Base-by-base conservation (phyloP, 176 grass and related monocot species). In the Elymus sibiricus region DNA sequence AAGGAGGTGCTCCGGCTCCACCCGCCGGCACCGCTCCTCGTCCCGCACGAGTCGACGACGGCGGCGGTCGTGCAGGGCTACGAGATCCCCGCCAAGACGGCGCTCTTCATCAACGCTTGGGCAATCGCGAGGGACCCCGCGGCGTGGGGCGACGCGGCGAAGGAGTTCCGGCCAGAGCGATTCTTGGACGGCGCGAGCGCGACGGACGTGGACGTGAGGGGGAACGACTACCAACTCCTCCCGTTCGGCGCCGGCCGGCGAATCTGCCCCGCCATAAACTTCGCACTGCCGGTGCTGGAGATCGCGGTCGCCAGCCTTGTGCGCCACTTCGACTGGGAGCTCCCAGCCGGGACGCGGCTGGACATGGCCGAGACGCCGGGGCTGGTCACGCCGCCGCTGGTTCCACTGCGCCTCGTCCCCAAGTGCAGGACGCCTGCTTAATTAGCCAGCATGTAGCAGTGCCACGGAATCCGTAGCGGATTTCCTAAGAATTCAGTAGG, bases 1-100 rank as follows among this genome's bases (percentile, higher is more conserved):
- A 96, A 93, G 24, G 94, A 96, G 74, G 73, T 53, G 29, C 84
- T 96, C 31, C 89, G 94, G 14, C 55, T 93, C 11, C 94, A 93
- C 77, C 53, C 85, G 22, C 75, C 91, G 7, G 94, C 74, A 16
- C 94, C 91, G 15, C 78, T 93, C 11, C 83, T 93, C 9, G 1
- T 96, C 17, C 91, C 94, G 19, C 89, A 82, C 21, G 35, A 81
- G 35, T 91, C 94, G 5, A 90, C 79, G 1, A 10, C 68, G 61
- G 28, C 80, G 5, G 56, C 86, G 5, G 16, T 34, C 3, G 72
- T 93, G 38, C 87, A 84, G 13, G 84, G 91, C 1, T 90, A 93
- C 68, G 61, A 84, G 26, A 77, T 93, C 74, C 94, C 82, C 9
- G 60, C 87, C 10, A 82, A 75, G 28, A 93, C 89, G 40, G 8